Evolutionary conservation across 208 protist species (phyloP).

Genomic region (Wallacemonas collosoma): DNA sequence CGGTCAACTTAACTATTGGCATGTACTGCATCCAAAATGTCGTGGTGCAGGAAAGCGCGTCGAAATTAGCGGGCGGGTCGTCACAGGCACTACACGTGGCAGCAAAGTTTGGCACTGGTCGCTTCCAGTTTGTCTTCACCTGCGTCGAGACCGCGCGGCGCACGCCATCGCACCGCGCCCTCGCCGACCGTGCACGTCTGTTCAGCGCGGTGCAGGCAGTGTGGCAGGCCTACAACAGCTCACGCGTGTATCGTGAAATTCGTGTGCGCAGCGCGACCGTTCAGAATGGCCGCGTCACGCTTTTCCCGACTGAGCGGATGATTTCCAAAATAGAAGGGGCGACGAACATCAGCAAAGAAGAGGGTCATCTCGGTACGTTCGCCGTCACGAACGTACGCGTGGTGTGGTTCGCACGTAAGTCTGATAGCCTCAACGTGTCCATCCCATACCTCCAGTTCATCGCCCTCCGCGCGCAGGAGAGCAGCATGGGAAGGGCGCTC

Average conservation of each 20-base stretch:
- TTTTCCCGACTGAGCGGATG: slow-evolving; percentile 90
- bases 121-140: slow-evolving; percentile 97
- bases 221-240: slow-evolving; percentile 94
- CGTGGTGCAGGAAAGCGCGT: slow-evolving; percentile 84
- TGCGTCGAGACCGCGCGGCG: slow-evolving; percentile 36
- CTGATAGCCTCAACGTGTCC: slow-evolving; percentile 94
- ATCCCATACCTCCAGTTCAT: slow-evolving; percentile 96
- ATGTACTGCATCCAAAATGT: slow-evolving; percentile 89
- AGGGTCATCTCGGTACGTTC: slow-evolving; percentile 92
- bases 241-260: slow-evolving; percentile 94
- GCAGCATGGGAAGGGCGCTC: slow-evolving; percentile 82
- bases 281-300: slow-evolving; percentile 75
- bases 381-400: slow-evolving; percentile 95
- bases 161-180: slow-evolving; percentile 18
- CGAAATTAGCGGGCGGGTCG: slow-evolving; percentile 63
- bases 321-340: slow-evolving; percentile 83
- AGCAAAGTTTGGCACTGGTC: slow-evolving; percentile 70
- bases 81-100: slow-evolving; percentile 91
- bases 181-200: slow-evolving; percentile 38
- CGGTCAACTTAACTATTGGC: slow-evolving; percentile 93
- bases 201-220: slow-evolving; percentile 84
- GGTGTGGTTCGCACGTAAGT: slow-evolving; percentile 92
- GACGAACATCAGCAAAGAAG: slow-evolving; percentile 92
- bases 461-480: slow-evolving; percentile 66
- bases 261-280: slow-evolving; percentile 93